Evolutionary conservation across 768 basidiomycete genomes (phyloP).

Genomic region (Boletus reticulatus): DNA sequence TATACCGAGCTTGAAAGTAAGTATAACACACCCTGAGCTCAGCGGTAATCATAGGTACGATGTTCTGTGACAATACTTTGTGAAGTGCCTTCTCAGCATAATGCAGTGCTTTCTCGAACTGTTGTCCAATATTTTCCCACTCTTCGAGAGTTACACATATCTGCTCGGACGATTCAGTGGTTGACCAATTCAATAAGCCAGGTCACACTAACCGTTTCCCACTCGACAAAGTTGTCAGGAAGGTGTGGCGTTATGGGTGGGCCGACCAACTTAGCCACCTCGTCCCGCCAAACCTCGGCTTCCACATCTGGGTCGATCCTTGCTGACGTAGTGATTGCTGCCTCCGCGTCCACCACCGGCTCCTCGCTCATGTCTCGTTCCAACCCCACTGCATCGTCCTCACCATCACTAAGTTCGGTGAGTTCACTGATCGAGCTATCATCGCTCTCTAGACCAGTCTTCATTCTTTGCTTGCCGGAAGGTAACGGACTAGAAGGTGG

Average conservation of each 20-base stretch:
- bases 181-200: background rate
- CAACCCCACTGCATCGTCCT: constrained; percentile 25
- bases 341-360: background rate
- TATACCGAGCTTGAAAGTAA: background rate
- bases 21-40: constrained; percentile 53
- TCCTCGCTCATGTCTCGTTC: constrained; percentile 1
- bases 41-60: constrained; percentile 69
- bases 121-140: constrained; percentile 79
- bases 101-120: constrained; percentile 73
- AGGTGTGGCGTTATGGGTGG: constrained; percentile 15
- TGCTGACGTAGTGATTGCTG: background rate
- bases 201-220: constrained; percentile 76
- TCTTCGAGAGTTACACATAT: constrained; percentile 81
- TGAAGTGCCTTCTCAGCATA: constrained; percentile 79
- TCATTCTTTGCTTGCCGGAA: constrained; percentile 19
- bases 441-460: constrained; percentile 63
- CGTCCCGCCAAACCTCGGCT: constrained; percentile 2
- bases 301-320: background rate
- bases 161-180: constrained; percentile 37
- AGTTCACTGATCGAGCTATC: constrained; percentile 66
- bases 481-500: constrained; percentile 3
- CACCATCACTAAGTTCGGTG: constrained; percentile 64
- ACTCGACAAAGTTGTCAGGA: constrained; percentile 70
- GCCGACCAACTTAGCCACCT: background rate
- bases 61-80: constrained; percentile 58